Evolutionary conservation across 306 rosid genomes (phyloP).

Genomic region (Abrus pulchellus): DNA sequence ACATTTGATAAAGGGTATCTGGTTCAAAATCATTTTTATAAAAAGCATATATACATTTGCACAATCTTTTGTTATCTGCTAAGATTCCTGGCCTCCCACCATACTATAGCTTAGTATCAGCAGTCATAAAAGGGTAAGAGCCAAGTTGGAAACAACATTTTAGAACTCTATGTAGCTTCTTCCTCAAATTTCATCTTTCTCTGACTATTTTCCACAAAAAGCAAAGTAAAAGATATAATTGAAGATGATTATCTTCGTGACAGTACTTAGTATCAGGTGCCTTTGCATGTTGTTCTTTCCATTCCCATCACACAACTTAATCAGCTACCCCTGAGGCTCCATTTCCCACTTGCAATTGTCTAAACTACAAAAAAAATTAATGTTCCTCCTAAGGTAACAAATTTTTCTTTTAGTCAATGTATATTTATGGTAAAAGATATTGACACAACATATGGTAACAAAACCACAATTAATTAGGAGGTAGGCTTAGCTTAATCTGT

Average conservation of each 20-base stretch:
- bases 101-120: conserved; percentile 54
- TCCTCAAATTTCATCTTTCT: conserved; percentile 58
- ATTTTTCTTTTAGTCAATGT: conserved; percentile 25
- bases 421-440: conserved; percentile 39
- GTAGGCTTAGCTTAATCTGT: conserved; percentile 33
- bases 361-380: not conserved
- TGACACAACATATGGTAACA: conserved; percentile 1
- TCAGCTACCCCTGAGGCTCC: conserved; percentile 37
- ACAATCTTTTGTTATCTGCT: conserved; percentile 63
- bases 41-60: conserved; percentile 51
- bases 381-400: conserved; percentile 53
- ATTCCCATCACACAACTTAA: conserved; percentile 64
- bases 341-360: conserved; percentile 60
- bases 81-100: conserved; percentile 70
- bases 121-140: conserved; percentile 32
- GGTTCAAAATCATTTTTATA: conserved; percentile 46
- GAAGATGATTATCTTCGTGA: conserved; percentile 56
- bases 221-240: conserved; percentile 54
- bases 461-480: conserved; percentile 30
- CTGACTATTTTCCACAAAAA: conserved; percentile 65
- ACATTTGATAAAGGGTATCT: conserved; percentile 55
- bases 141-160: conserved; percentile 44
- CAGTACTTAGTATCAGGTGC: conserved; percentile 86
- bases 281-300: conserved; percentile 58
- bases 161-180: conserved; percentile 50